Percentiles rank a stretch among this genome's conserved stretches.
Conservation (phyloP, 2,329 filamentous ascomycete genomes). For the Dothiorella sarmentorum region DNA sequence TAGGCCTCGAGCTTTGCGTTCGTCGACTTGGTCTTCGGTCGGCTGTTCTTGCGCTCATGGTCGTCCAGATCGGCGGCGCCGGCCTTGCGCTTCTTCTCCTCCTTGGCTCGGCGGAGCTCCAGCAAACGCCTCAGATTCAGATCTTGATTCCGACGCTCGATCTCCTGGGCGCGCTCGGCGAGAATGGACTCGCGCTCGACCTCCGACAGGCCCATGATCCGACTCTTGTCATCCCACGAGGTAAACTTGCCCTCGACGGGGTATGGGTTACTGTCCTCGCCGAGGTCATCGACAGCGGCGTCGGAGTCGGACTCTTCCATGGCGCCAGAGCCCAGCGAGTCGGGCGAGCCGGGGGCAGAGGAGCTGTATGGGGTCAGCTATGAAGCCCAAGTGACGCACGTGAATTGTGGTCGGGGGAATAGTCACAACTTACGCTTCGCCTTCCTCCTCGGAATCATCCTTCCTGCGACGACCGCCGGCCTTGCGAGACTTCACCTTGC, state of each 20-base stretch:
- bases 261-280: constrained; percentile 64
- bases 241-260: constrained; percentile 82
- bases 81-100: constrained; percentile 71
- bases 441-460: constrained; percentile 60
- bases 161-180: constrained; percentile 78
- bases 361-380: constrained; percentile 52
- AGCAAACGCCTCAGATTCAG: constrained; percentile 60
- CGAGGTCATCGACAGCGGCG: constrained; percentile 44
- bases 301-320: constrained; percentile 76
- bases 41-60: constrained; percentile 63
- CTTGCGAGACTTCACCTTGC: constrained; percentile 47
- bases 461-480: constrained; percentile 41
- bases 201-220: constrained; percentile 83
- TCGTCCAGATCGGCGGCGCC: constrained; percentile 76
- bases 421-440: constrained; percentile 68
- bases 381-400: background rate
- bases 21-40: constrained; percentile 50
- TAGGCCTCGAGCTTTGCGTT: constrained; percentile 73
- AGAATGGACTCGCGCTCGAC: constrained; percentile 88
- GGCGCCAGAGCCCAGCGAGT: constrained; percentile 75
- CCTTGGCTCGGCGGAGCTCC: constrained; percentile 64
- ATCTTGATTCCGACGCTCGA: constrained; percentile 79
- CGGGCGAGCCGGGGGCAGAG: constrained; percentile 62
- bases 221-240: constrained; percentile 50
- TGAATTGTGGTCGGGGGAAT: background rate